These are phyloP conservation scores for Ceratocystis variospora DNA, from an alignment of 2,329 filamentous ascomycete genomes.

Conservation along the genomic window DNA sequence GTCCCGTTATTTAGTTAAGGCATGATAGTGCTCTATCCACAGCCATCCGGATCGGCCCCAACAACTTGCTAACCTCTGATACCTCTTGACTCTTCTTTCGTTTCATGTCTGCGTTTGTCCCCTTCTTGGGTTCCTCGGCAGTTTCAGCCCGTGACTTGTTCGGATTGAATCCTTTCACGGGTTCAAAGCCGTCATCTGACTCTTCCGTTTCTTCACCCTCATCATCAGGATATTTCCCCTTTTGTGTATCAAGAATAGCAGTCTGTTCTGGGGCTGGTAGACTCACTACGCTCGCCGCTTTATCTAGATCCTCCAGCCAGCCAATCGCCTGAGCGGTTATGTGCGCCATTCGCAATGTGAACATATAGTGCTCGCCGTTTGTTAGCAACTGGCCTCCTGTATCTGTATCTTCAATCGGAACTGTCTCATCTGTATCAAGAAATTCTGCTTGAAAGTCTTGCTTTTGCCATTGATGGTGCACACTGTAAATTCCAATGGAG, in stretches of 20 bases:
- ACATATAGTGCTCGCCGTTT: not conserved
- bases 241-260: not conserved
- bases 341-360: not conserved
- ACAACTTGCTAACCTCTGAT: not conserved
- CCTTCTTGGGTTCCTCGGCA: no score
- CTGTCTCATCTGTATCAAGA: not conserved
- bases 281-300: no score
- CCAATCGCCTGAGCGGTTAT: no score
- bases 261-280: no score
- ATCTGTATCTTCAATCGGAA: not conserved
- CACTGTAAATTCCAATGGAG: no score
- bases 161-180: constrained; percentile 15
- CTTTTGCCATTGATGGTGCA: no score
- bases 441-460: no score
- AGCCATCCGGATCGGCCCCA: not conserved
- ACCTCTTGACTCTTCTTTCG: not conserved
- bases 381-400: not conserved
- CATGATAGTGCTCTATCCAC: not conserved
- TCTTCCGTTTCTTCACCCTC: not conserved
- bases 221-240: not conserved
- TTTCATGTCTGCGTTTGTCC: no score
- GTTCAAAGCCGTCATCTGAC: constrained; percentile 14
- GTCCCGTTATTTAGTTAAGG: no score
- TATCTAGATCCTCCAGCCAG: no score
- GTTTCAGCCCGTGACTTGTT: not conserved